Conservation (phyloP, 495 filamentous ascomycete genomes). For the Neurospora intermedia region DNA sequence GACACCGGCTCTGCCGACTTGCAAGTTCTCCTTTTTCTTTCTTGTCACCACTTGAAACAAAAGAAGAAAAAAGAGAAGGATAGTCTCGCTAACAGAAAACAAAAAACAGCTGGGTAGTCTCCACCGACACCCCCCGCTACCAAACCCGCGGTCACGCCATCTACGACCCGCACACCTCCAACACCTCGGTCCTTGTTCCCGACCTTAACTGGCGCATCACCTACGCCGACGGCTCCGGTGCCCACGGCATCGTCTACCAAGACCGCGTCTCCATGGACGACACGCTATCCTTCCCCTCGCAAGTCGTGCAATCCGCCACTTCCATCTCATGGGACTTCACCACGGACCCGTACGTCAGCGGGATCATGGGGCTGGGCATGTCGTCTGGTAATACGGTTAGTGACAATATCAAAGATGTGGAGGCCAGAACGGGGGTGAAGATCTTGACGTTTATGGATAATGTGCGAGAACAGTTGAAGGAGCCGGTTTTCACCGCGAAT, state of each 20-base stretch:
- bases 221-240: conserved; percentile 60
- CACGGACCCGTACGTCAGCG: conserved; percentile 47
- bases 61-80: too few relatives aligned
- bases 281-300: conserved; percentile 40
- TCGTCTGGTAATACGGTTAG: conserved; percentile 52
- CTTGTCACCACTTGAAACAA: too few relatives aligned
- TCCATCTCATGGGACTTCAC: conserved; percentile 48
- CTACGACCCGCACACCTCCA: conserved; percentile 42
- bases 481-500: conserved; percentile 53
- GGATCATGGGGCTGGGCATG: conserved; percentile 65
- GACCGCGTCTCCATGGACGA: conserved; percentile 56
- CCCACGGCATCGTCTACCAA: conserved; percentile 52
- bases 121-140: conserved; percentile 2
- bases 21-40: conserved; percentile 42
- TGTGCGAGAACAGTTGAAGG: conserved; percentile 40
- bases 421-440: conserved; percentile 23
- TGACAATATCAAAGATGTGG: not conserved
- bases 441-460: conserved; percentile 62
- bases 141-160: conserved; percentile 34
- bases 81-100: too few relatives aligned
- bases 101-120: conserved; percentile 9
- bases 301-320: conserved; percentile 57
- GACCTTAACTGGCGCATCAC: conserved; percentile 53
- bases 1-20: conserved; percentile 67
- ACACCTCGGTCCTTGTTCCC: conserved; percentile 32